Base-by-base conservation (phyloP, 805 yeast genomes). In the Candida manassasensis region DNA sequence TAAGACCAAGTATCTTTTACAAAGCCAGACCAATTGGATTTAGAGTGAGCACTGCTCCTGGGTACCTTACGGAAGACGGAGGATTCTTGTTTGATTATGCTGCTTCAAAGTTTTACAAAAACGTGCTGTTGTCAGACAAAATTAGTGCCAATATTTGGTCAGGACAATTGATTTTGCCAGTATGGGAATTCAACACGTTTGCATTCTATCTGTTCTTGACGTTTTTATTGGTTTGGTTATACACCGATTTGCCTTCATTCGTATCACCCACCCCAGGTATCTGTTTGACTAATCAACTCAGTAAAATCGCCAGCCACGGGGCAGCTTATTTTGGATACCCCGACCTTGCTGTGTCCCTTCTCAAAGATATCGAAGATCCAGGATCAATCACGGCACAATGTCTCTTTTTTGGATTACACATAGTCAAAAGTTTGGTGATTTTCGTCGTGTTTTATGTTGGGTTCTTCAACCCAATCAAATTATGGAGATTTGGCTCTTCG, bases 241-340 rank as follows among this genome's bases (percentile, higher is more conserved):
- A 89, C 59, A 80, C 95, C 2, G 97, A 93, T 63, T 71, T 93
- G 55, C 98, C 98, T 2, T 96, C 87, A 52, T 73, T 69, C 48
- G 67, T 87, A 36, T 76, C 89, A 22, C 97, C 97, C 32, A 90
- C 97, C 3, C 97, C 97, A 0, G 96, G 96, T 16, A 72, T 79
- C 38, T 83, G 89, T 45, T 61, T 87, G 38, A 82, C 94, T 8
- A 81, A 79, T 49, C 75, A 77, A 46, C 38, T 78, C 18, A 61
- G 61, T 16, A 47, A 43, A 22, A 18, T 47, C 14, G 41, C 50
- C 21, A 42, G 53, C 18, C 35, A 29, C 13, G 25, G 54, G 12
- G 63, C 63, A 21, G 29, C 28, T 19, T 39, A 42, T 32, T 59
- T 74, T 41, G 75, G 72, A 12, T 48, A 60, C 30, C 52, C 57